Evolutionary conservation across 2,329 filamentous ascomycete species (phyloP).

Genomic region (Pleoardoris graminearum): DNA sequence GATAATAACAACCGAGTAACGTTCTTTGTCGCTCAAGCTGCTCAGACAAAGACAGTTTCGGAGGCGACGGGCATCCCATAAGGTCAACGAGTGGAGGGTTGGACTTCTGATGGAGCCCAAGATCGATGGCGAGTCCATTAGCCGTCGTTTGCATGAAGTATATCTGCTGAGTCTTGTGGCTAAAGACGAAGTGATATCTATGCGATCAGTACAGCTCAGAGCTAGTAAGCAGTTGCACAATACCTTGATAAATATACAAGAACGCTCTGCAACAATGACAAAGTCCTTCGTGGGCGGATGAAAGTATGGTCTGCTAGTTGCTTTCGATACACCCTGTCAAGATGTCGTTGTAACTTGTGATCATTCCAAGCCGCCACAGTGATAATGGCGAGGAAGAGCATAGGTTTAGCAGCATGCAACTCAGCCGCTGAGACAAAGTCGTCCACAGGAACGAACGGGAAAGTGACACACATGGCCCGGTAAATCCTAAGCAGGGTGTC

Average conservation of each 20-base stretch:
- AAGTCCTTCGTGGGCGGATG: constrained; percentile 29
- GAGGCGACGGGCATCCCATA: constrained; percentile 16
- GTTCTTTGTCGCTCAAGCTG: constrained; percentile 35
- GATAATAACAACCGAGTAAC: constrained; percentile 40
- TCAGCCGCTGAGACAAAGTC: constrained; percentile 17
- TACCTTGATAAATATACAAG: constrained; percentile 42
- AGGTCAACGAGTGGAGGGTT: constrained; percentile 21
- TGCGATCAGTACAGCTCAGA: constrained; percentile 9
- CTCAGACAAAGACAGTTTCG: constrained; percentile 17
- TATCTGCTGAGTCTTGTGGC: constrained; percentile 40
- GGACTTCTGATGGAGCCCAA: constrained; percentile 31
- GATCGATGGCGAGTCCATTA: constrained; percentile 37
- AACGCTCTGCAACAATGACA: constrained; percentile 38
- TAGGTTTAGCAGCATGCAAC: constrained; percentile 30
- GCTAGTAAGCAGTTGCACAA: not conserved
- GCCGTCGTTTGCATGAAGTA: constrained; percentile 39
- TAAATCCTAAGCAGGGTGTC: constrained; percentile 32
- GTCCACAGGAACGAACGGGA: constrained; percentile 37
- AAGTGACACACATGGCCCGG: constrained; percentile 32
- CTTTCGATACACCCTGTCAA: constrained; percentile 32
- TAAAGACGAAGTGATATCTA: constrained; percentile 43
- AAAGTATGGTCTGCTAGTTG: constrained; percentile 42
- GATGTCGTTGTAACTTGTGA: constrained; percentile 28
- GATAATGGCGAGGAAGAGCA: constrained; percentile 39
- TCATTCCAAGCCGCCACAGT: constrained; percentile 35